These are phyloP conservation scores for Fusarium bactridioides DNA, from an alignment of 2,329 filamentous ascomycete genomes.

Conservation along the genomic window DNA sequence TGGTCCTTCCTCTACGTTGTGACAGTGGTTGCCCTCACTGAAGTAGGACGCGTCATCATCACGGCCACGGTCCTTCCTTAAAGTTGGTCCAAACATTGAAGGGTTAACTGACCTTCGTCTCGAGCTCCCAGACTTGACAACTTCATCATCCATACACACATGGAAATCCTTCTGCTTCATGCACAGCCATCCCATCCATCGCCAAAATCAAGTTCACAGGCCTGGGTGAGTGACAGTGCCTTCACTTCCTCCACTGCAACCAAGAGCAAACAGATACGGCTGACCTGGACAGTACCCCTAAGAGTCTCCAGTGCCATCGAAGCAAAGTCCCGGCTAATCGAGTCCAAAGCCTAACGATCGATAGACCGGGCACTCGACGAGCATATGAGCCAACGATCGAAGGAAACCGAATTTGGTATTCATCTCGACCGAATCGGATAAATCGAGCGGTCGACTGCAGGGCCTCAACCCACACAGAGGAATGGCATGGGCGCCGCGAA, in stretches of 20 bases:
- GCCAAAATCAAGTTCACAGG: neutral
- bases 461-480: neutral
- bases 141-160: neutral
- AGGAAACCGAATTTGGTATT: neutral
- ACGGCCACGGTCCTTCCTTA: neutral
- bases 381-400: neutral
- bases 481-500: neutral
- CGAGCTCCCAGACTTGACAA: neutral
- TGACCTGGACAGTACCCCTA: neutral
- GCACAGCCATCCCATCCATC: neutral
- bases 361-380: neutral
- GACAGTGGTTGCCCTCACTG: neutral
- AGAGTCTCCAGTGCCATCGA: neutral
- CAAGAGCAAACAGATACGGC: neutral
- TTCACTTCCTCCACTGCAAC: neutral
- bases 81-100: too few relatives aligned
- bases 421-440: neutral
- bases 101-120: neutral
- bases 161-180: neutral
- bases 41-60: accelerated
- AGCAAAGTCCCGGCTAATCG: neutral
- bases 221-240: neutral
- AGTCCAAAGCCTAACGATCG: neutral
- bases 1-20: too few relatives aligned
- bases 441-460: neutral